These are phyloP conservation scores for Kuraishia molischiana DNA, from an alignment of 805 yeast species.

Conservation along the genomic window DNA sequence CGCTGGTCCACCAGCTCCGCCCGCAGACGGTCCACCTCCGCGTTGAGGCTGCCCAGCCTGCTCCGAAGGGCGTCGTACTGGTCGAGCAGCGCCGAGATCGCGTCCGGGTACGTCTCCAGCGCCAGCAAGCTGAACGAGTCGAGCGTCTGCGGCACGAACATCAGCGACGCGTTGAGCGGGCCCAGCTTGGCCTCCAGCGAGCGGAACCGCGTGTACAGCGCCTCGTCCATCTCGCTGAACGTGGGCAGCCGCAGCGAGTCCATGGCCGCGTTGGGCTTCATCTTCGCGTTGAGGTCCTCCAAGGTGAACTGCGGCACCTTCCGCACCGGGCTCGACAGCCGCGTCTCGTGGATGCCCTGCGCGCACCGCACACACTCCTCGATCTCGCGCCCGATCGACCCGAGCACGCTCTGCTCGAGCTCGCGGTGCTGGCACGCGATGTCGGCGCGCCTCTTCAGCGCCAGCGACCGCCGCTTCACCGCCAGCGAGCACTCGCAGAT, in stretches of 20 bases:
- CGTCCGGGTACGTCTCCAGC: slow-evolving; percentile 18
- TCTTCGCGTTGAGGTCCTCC: slow-evolving; percentile 20
- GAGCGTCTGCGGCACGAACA: slow-evolving; percentile 40
- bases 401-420: slow-evolving; percentile 28
- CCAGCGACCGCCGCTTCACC: slow-evolving; percentile 17
- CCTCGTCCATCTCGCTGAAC: slow-evolving; percentile 26
- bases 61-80: slow-evolving; percentile 29
- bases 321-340: slow-evolving; percentile 29
- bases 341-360: slow-evolving; percentile 25
- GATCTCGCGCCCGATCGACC: slow-evolving; percentile 29
- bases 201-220: slow-evolving; percentile 30
- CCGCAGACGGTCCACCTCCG: slow-evolving; percentile 31
- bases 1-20: slow-evolving; percentile 37
- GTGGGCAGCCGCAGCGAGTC: slow-evolving; percentile 24
- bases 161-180: slow-evolving; percentile 43
- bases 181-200: slow-evolving; percentile 29
- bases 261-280: slow-evolving; percentile 9
- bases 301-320: slow-evolving; percentile 26
- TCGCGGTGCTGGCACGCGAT: slow-evolving; percentile 34
- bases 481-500: slow-evolving; percentile 19
- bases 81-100: slow-evolving; percentile 20
- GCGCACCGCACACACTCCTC: slow-evolving; percentile 24
- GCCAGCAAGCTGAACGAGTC: slow-evolving; percentile 29
- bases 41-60: slow-evolving; percentile 30
- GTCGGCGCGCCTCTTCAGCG: slow-evolving; percentile 24